These are phyloP conservation scores for Alternaria angustiovoidea DNA, from an alignment of 2,329 filamentous ascomycete genomes.

Conservation along the genomic window DNA sequence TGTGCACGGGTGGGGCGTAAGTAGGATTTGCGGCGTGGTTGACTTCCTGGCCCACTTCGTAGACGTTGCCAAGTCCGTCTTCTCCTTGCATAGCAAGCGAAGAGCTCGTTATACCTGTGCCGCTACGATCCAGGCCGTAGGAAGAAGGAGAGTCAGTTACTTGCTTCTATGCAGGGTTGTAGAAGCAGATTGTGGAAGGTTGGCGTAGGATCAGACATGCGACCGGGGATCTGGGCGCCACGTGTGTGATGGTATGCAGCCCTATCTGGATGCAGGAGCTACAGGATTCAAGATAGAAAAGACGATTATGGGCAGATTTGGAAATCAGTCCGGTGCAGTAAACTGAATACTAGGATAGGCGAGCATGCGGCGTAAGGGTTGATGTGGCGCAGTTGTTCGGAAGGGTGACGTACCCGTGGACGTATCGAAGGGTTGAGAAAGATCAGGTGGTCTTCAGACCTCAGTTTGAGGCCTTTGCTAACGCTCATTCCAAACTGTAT, in stretches of 20 bases:
- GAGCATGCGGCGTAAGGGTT: not conserved
- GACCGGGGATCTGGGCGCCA: constrained; percentile 2
- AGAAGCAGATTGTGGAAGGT: not conserved
- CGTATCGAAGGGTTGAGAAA: not conserved
- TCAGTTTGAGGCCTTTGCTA: not conserved
- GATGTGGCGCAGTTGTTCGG: not conserved
- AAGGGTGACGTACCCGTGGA: not conserved
- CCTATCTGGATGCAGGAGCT: constrained; percentile 6
- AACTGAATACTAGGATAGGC: not conserved
- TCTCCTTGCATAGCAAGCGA: constrained; percentile 3
- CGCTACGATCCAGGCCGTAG: not conserved
- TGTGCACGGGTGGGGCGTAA: not conserved
- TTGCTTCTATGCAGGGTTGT: not conserved
- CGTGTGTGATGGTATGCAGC: constrained; percentile 6
- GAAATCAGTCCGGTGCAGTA: not conserved
- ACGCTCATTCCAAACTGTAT: not conserved
- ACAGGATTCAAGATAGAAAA: not conserved
- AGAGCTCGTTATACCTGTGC: not conserved
- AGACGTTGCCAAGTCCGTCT: not conserved
- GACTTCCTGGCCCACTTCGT: not conserved
- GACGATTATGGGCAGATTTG: not conserved
- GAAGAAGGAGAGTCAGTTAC: not conserved
- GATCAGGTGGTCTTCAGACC: not conserved
- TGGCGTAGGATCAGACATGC: not conserved
- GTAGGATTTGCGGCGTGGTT: not conserved